These are phyloP conservation scores for Salvia hispanica DNA, from an alignment of 257 asterid species.

Conservation along the genomic window DNA sequence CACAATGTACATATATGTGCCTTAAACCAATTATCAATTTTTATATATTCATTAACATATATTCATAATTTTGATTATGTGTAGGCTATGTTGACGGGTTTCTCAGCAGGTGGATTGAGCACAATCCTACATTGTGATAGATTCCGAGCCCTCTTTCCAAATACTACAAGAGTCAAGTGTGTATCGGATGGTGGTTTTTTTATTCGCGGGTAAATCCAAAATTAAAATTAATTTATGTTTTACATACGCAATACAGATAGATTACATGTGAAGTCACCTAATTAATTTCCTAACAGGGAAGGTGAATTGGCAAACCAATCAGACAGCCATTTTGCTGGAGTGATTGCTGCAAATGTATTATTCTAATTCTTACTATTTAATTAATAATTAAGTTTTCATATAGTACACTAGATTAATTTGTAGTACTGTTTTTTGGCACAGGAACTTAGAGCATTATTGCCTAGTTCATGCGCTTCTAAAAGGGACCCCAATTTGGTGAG, in stretches of 20 bases:
- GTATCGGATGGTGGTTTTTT: background rate
- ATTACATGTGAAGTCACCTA: no score
- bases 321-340: background rate
- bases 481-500: constrained; percentile 25
- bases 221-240: no score
- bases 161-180: background rate
- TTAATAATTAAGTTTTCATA: no score
- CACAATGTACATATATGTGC: background rate
- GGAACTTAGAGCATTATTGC: constrained; percentile 18
- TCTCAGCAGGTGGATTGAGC: background rate
- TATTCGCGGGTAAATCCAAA: background rate
- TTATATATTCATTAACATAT: no score
- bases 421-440: background rate
- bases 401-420: no score
- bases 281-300: background rate
- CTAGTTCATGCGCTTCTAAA: constrained; percentile 28
- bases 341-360: background rate
- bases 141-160: background rate
- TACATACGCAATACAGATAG: no score
- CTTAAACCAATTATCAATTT: no score
- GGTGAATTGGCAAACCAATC: background rate
- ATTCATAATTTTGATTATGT: background rate
- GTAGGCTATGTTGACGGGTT: background rate
- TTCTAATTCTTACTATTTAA: background rate
- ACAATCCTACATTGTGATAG: background rate